These are phyloP conservation scores for Lepidopterella palustris DNA, from an alignment of 495 filamentous ascomycete species.

Conservation along the genomic window DNA sequence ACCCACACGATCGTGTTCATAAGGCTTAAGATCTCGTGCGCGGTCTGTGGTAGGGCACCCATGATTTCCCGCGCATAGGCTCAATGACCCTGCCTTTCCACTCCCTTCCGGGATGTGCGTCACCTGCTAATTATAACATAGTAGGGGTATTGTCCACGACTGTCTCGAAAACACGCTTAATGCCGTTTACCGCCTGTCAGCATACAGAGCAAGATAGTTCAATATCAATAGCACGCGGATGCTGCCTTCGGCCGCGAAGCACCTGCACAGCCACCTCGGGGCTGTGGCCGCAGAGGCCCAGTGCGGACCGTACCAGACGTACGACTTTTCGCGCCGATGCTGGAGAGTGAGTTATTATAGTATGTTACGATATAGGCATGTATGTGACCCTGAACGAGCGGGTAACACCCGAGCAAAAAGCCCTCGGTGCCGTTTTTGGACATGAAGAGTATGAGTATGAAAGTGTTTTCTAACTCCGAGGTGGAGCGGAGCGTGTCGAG, in stretches of 20 bases:
- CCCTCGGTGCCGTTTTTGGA: constrained; percentile 58
- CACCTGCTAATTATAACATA: no score
- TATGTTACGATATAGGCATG: constrained; percentile 48
- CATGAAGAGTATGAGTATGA: constrained; percentile 56
- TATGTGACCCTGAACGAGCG: constrained; percentile 42
- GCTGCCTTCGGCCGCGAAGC: constrained; percentile 53
- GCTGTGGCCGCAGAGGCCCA: constrained; percentile 57
- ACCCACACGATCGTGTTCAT: no score
- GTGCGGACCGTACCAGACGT: constrained; percentile 56
- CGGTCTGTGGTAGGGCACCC: no score
- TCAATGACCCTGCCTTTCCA: no score
- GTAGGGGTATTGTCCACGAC: no score
- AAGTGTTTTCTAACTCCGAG: constrained; percentile 53
- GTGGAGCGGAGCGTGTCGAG: constrained; percentile 46
- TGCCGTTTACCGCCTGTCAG: no score
- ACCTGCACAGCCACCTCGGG: constrained; percentile 50
- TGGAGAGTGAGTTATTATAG: constrained; percentile 54
- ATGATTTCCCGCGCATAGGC: no score
- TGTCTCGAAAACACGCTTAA: no score
- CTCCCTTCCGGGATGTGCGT: no score
- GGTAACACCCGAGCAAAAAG: constrained; percentile 48
- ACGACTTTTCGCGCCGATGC: constrained; percentile 52
- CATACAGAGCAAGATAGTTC: no score
- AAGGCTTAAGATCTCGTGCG: no score
- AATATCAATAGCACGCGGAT: no score